These are phyloP conservation scores for Suillus clintonianus DNA, from an alignment of 768 basidiomycete species.

Conservation along the genomic window DNA sequence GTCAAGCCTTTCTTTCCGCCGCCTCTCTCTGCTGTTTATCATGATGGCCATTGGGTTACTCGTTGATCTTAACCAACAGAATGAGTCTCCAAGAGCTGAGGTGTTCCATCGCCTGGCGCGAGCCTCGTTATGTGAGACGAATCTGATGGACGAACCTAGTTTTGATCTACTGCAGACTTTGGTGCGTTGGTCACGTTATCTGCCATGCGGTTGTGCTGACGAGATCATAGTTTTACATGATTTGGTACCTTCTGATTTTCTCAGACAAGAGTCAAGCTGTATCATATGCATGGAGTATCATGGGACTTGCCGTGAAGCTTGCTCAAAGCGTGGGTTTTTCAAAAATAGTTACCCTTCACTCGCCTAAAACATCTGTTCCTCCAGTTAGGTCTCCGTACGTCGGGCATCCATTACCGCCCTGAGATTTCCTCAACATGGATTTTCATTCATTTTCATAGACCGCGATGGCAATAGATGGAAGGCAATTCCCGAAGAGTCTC, in stretches of 20 bases:
- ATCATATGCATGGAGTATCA: slow-evolving; percentile 74
- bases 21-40: slow-evolving; percentile 69
- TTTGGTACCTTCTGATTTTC: slow-evolving; percentile 74
- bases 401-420: slow-evolving; percentile 9
- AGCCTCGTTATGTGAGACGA: slow-evolving; percentile 70
- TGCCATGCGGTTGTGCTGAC: slow-evolving; percentile 30
- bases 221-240: slow-evolving; percentile 63
- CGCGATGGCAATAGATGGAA: slow-evolving; percentile 65
- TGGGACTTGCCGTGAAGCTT: slow-evolving; percentile 74
- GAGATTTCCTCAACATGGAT: slow-evolving; percentile 9
- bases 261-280: slow-evolving; percentile 74
- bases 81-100: slow-evolving; percentile 60
- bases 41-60: slow-evolving; percentile 72
- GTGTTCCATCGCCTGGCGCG: slow-evolving; percentile 67
- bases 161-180: slow-evolving; percentile 71
- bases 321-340: slow-evolving; percentile 62
- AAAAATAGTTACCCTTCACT: slow-evolving; percentile 2
- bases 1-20: slow-evolving; percentile 62
- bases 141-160: slow-evolving; percentile 74
- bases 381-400: slow-evolving; percentile 70
- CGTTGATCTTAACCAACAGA: slow-evolving; percentile 59
- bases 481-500: slow-evolving; percentile 70
- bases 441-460: slow-evolving; percentile 44
- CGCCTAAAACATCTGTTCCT: slow-evolving; percentile 10
- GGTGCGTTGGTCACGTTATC: slow-evolving; percentile 37